phyloP scores from a whole-genome alignment of 2,329 filamentous ascomycete species.

The Trichothecium roseum region DNA sequence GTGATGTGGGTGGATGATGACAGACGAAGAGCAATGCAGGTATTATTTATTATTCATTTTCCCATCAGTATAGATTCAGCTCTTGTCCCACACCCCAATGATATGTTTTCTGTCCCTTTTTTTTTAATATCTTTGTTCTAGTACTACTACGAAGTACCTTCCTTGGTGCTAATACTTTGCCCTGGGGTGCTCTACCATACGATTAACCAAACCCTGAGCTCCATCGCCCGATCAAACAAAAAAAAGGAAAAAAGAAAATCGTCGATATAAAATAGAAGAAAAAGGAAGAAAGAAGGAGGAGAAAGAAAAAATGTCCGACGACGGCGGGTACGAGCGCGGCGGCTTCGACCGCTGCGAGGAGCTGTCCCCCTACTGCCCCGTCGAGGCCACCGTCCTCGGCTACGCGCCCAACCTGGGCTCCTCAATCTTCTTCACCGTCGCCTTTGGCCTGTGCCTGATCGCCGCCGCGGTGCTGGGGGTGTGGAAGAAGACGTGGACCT shows the following conservation, averaged over 20 bases:
- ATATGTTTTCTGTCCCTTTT: too few species aligned
- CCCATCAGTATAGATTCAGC: neutral
- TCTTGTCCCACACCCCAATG: neutral
- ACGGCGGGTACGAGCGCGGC: neutral
- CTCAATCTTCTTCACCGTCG: constrained; percentile 41
- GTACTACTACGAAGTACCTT: too few species aligned
- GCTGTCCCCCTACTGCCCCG: constrained; percentile 35
- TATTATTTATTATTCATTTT: too few species aligned
- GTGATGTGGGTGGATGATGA: too few species aligned
- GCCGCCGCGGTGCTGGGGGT: constrained; percentile 31
- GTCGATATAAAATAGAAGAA: too few species aligned
- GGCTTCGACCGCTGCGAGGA: constrained; percentile 17
- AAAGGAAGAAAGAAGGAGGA: neutral
- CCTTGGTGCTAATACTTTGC: too few species aligned
- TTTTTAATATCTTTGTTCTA: too few species aligned
- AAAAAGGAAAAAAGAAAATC: neutral
- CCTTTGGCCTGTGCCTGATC: constrained; percentile 34
- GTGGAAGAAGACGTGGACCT: constrained; percentile 45
- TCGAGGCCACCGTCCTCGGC: constrained; percentile 39
- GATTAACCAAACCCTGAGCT: too few species aligned
- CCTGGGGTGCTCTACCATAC: too few species aligned
- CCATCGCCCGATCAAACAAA: too few species aligned
- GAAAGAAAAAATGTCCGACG: neutral
- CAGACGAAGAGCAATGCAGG: neutral
- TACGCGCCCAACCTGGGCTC: constrained; percentile 47